These are phyloP conservation scores for Choanephora cucurbitarum DNA, from an alignment of 371 early-diverging fungal species.

Conservation along the genomic window DNA sequence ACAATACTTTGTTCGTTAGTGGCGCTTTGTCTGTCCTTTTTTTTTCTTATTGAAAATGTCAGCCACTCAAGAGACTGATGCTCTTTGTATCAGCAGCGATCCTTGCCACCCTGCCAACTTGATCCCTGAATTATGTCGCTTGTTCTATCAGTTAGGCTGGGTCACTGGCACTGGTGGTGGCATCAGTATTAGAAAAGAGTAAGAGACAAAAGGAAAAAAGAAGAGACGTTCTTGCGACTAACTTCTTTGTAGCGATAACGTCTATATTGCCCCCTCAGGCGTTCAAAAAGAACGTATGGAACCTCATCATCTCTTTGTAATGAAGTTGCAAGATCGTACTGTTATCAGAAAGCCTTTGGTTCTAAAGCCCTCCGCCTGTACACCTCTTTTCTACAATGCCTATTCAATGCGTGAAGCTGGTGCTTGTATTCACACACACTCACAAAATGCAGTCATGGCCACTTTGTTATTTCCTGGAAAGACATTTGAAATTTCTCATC, in stretches of 20 bases:
- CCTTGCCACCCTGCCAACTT: constrained; percentile 82
- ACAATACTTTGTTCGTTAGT: too few relatives aligned
- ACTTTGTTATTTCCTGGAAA: constrained; percentile 78
- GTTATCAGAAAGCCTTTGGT: constrained; percentile 73
- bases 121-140: constrained; percentile 91
- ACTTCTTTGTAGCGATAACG: constrained; percentile 53
- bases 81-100: constrained; percentile 64
- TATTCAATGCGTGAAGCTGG: constrained; percentile 89
- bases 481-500: constrained; percentile 87
- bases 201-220: constrained; percentile 24
- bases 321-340: constrained; percentile 61
- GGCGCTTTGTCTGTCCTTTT: not conserved
- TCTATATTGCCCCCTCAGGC: constrained; percentile 93
- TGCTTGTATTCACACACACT: constrained; percentile 97
- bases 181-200: constrained; percentile 84
- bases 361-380: constrained; percentile 86
- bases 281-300: constrained; percentile 96
- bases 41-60: constrained; percentile 5
- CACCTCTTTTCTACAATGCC: constrained; percentile 94
- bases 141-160: constrained; percentile 93
- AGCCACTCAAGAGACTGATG: constrained; percentile 21
- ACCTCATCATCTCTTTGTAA: constrained; percentile 84
- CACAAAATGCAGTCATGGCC: constrained; percentile 93
- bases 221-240: too few relatives aligned
- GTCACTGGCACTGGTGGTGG: constrained; percentile 97